These are phyloP conservation scores for Trebouxia sp. DNA, from an alignment of 139 green algal species.

Conservation along the genomic window DNA sequence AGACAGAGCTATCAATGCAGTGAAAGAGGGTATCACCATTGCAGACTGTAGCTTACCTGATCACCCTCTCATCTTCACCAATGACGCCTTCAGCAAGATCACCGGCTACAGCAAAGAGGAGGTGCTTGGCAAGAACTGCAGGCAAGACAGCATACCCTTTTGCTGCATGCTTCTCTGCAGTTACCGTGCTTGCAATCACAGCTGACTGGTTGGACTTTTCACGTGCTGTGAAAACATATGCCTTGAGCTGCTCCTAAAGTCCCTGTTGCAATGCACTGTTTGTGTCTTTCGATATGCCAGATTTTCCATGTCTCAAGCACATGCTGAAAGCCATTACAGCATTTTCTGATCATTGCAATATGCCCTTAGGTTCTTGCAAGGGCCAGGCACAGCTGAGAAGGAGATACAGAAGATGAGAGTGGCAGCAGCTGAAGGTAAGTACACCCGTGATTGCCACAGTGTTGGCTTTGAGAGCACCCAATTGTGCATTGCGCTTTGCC, in stretches of 20 bases:
- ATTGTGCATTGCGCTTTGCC: no score
- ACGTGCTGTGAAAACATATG: not conserved
- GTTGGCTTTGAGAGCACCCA: no score
- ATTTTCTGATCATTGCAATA: no score
- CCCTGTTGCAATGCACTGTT: not conserved
- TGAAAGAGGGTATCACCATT: constrained; percentile 78
- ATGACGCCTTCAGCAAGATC: constrained; percentile 76
- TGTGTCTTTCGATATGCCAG: no score
- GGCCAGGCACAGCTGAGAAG: constrained; percentile 43
- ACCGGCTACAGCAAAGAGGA: constrained; percentile 74
- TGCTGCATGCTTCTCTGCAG: not conserved
- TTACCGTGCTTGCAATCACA: not conserved
- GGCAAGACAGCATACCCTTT: constrained; percentile 31
- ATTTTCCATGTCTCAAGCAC: no score
- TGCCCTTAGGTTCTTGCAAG: constrained; percentile 58
- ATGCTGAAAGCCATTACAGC: no score
- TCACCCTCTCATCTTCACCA: constrained; percentile 86
- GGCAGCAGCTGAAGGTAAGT: constrained; percentile 27
- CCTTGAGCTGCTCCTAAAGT: constrained; percentile 9
- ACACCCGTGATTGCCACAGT: no score
- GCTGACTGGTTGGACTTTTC: not conserved
- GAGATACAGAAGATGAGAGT: constrained; percentile 44
- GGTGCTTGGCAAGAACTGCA: constrained; percentile 73
- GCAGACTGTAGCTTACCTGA: constrained; percentile 72
- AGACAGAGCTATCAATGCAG: constrained; percentile 69